Base-by-base conservation (phyloP, 495 filamentous ascomycete species). In the Chaetomium fimeti region DNA sequence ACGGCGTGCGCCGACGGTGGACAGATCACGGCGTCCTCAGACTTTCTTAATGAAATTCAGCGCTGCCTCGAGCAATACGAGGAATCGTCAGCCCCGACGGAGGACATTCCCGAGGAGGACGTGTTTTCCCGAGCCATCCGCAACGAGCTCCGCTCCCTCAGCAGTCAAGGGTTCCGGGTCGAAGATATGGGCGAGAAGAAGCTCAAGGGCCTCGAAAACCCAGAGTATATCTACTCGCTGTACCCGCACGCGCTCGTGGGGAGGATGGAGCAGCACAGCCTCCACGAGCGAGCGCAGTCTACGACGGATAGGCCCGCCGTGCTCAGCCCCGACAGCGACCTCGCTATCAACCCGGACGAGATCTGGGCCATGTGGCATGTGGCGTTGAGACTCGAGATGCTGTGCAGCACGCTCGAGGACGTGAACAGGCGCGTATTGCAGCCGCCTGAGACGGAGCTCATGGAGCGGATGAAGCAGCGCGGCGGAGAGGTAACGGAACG, bases 171-270 rank as follows among this genome's bases (percentile, higher is more conserved):
- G 20, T 99, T 98, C 71, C 91, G 96, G 72, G 91, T 97, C 71
- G 97, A 97, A 75, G 91, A 95, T 67, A 90, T 98, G 70, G 94
- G 94, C 24, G 90, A 96, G 70, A 86, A 87, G 48, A 97, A 94
- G 69, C 79, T 99, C 40, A 99, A 99, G 74, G 94, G 94, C 3
- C 85, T 99, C 9, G 94, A 99, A 72, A 99, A 99, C 74, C 94
- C 95, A 5, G 94, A 99, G 74, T 87, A 91, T 59, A 87, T 99
- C 58, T 96, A 93, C 73, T 85, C 96, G 43, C 90, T 98, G 72
- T 98, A 95, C 73, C 93, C 94, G 2, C 90, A 93, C 68, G 81
- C 88, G 13, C 84, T 99, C 18, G 86, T 89, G n/a, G 92, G 92
- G 51, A 87, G 94, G 22, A 75, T 86, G 86, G 76, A 86, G 71